Base-by-base conservation (phyloP, 2,329 filamentous ascomycete species). In the Alternaria dauci region DNA sequence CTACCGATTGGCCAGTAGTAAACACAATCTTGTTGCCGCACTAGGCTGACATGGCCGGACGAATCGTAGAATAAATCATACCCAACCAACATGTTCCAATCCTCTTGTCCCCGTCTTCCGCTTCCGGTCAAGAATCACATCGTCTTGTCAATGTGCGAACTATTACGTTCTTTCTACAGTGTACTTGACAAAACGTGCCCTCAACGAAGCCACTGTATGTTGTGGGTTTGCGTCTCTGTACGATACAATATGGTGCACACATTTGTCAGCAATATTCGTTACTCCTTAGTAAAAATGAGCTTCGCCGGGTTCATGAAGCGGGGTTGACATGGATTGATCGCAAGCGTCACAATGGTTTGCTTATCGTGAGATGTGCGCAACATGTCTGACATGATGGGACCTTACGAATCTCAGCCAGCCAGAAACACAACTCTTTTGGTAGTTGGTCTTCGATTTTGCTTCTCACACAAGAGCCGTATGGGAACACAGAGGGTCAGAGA, bases 1-100 rank as follows among this genome's bases (percentile, higher is more conserved):
- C 36, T 52, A 8, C 16, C 16, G 23, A 34, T 16, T 41, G 30
- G 50, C 34, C 50, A 41, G 50, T 34, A 41, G 50, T 34, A 52
- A 12, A 52, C 34, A 41, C 30, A 7, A 23, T 26, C 28, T 18
- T 32, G 25, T 32, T 23, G 54, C 20, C 20, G 59, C 61, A 63
- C 52, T 56, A 63, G 36, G 59, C 26, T 28, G 7, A 38, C 34
- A 58, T 51, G 32, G 25, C 41, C 52, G 18, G 51, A 43, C 18
- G 51, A 43, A 18, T 34, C 51, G 55, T 66, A 53, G 41, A 64
- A 30, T 47, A 65, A 68, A 48, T 30, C 36, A 38, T 52, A 30
- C 25, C 50, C 50, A 41, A 30, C 18, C 34, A 52, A 30, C 34
- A 38, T 41, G 23, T 52, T 52, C 50, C 18, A 23, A 12, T 34